Conservation (phyloP, 306 rosid genomes). For the Benincasa hispida region DNA sequence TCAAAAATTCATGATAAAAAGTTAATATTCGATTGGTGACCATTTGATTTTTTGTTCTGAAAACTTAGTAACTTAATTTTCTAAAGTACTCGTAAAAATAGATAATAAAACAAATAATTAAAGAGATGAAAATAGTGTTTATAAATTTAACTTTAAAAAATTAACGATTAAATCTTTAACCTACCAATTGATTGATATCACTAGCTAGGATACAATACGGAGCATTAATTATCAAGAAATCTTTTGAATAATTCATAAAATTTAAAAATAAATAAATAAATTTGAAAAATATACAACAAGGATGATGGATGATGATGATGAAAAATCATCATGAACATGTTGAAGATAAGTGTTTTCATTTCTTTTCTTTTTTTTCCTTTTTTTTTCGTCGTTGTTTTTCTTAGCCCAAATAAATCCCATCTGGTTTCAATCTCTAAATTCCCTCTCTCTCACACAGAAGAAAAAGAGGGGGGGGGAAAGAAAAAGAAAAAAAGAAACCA, state of each 20-base stretch:
- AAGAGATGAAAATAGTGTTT: too few species aligned
- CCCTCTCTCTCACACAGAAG: background rate
- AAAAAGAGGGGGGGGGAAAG: background rate
- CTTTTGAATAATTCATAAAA: too few species aligned
- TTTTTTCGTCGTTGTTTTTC: background rate
- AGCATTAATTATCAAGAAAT: background rate
- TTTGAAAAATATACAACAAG: background rate
- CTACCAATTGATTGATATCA: too few species aligned
- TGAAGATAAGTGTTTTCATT: background rate
- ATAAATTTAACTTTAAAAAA: too few species aligned
- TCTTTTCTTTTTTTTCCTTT: background rate
- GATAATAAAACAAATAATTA: too few species aligned
- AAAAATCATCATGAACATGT: background rate
- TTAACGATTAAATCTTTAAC: background rate
- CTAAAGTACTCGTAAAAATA: too few species aligned
- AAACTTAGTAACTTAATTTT: too few species aligned
- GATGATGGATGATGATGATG: background rate
- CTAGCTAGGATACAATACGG: too few species aligned
- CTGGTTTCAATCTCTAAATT: background rate
- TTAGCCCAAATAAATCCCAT: background rate
- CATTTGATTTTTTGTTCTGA: too few species aligned
- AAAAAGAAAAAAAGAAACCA: background rate
- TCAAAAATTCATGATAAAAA: too few species aligned
- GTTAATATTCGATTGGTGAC: too few species aligned
- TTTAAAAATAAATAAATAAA: conserved; percentile 7